Conservation (phyloP, 176 grass and related monocot species). For the Zizania latifolia region DNA sequence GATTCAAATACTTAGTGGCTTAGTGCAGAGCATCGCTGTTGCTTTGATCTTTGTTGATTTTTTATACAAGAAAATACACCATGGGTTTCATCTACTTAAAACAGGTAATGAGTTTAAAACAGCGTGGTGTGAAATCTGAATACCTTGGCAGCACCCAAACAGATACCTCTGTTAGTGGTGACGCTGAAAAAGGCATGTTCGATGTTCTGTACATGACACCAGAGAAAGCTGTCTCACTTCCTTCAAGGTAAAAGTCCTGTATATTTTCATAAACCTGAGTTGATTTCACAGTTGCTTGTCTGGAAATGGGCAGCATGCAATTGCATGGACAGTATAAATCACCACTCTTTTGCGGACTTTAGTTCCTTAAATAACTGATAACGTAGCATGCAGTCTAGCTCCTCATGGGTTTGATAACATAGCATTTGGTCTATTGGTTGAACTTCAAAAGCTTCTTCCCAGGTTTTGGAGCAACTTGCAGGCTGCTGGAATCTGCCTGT, state of each 20-base stretch:
- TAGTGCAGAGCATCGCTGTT: not conserved
- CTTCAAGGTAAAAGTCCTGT: slow-evolving; percentile 48
- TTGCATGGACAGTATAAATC: not conserved
- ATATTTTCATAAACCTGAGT: not conserved
- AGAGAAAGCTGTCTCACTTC: slow-evolving; percentile 77
- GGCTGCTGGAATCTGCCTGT: slow-evolving; percentile 62
- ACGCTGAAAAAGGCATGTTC: slow-evolving; percentile 66
- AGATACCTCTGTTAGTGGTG: slow-evolving; percentile 31
- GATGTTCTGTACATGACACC: slow-evolving; percentile 92
- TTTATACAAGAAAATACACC: not conserved
- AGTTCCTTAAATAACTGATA: not conserved
- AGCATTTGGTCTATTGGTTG: not conserved
- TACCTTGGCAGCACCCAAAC: slow-evolving; percentile 84
- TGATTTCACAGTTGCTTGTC: not conserved
- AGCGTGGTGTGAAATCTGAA: slow-evolving; percentile 70
- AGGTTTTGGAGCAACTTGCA: slow-evolving; percentile 92
- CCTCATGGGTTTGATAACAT: not conserved
- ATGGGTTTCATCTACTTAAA: slow-evolving; percentile 28
- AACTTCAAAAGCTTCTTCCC: slow-evolving; percentile 13
- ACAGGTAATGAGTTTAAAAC: slow-evolving; percentile 90
- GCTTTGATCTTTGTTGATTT: slow-evolving; percentile 4
- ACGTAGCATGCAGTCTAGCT: not conserved
- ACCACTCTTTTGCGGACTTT: not conserved
- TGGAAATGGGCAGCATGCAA: not conserved
- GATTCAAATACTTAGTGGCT: not conserved